Evolutionary conservation across 768 basidiomycete species (phyloP).

Genomic region (Lentinula raphanica): DNA sequence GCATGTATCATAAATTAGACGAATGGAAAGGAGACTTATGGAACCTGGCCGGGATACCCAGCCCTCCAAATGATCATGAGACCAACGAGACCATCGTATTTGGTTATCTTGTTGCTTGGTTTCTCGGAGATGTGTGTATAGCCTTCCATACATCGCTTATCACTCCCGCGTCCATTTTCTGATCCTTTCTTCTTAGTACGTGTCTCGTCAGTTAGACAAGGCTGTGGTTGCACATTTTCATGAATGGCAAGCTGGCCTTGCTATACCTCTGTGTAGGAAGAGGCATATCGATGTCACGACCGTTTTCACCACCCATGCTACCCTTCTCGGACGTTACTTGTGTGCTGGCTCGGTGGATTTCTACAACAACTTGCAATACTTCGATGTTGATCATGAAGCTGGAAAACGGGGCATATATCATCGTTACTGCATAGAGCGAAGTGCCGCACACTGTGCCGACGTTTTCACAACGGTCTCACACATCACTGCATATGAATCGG

Average conservation of each 20-base stretch:
- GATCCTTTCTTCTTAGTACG: slow-evolving; percentile 47
- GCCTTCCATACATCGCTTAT: slow-evolving; percentile 5
- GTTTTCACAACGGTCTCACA: slow-evolving; percentile 98
- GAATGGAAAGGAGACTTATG: slow-evolving; percentile 99
- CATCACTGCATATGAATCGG: slow-evolving; percentile 96
- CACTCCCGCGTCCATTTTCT: not conserved
- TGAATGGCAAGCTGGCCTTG: slow-evolving; percentile 98
- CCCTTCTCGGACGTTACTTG: slow-evolving; percentile 95
- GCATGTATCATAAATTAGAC: slow-evolving; percentile 80
- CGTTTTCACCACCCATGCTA: slow-evolving; percentile 98
- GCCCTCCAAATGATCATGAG: slow-evolving; percentile 93
- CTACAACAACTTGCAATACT: slow-evolving; percentile 99
- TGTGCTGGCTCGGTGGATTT: slow-evolving; percentile 98
- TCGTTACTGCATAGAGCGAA: slow-evolving; percentile 93
- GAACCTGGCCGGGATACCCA: slow-evolving; percentile 97
- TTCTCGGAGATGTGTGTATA: slow-evolving; percentile 86
- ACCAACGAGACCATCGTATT: slow-evolving; percentile 98
- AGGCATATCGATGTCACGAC: slow-evolving; percentile 97
- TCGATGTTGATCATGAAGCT: slow-evolving; percentile 98
- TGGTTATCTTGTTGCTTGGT: slow-evolving; percentile 98
- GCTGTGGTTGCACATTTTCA: slow-evolving; percentile 98
- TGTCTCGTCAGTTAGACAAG: slow-evolving; percentile 70
- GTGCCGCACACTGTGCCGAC: slow-evolving; percentile 91
- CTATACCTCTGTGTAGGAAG: slow-evolving; percentile 92
- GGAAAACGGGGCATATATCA: slow-evolving; percentile 99